Base-by-base conservation (phyloP, 371 early-diverging fungal species). In the Actinomortierella ambigua region DNA sequence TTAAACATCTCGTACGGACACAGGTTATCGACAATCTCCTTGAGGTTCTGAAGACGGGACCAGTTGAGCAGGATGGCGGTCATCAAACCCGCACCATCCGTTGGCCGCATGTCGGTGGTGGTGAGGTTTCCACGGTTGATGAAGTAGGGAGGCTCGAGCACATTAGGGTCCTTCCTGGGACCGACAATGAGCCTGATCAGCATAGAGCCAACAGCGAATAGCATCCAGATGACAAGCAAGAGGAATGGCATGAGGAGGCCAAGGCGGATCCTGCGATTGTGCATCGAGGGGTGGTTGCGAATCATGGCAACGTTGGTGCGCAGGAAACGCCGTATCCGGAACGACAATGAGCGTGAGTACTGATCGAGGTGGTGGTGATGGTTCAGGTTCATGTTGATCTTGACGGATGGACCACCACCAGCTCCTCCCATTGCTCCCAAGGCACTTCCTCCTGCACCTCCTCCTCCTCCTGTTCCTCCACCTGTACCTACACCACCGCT, bases 1-100 rank as follows among this genome's bases (percentile, higher is more conserved):
- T 77, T 71, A 77, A 88, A 85, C 81, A 86, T 85, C n/a, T 82
- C 75, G 55, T 85, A 82, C 24, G 79, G 77, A 60, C 88, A 88
- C 17, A 86, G 59, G 40, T 83, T 76, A 42, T 79, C 65, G 15
- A 87, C 68, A 26, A 85, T 77, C 28, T 80, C 75, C 52, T 79
- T 69, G 18, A 85, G 41, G 14, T 69, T 76, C 15, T 81, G 79
- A 50, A 59, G 28, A 63, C 75, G 55, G 63, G 48, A 65, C 80
- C 70, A 79, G 56, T 61, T 73, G 2, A 84, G 47, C 11, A 86
- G 50, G n/a, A 88, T 77, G 5, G 84, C 81, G 3, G 88, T 86
- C 2, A 81, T 77, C 57, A 78, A 75, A 15, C 71, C 68, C 20
- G 78, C 69, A 0, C 88, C 88, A 26, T 85, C 84, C 18, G 78